Evolutionary conservation across 2,329 filamentous ascomycete species (phyloP).

Genomic region (Aureobasidium zeae): DNA sequence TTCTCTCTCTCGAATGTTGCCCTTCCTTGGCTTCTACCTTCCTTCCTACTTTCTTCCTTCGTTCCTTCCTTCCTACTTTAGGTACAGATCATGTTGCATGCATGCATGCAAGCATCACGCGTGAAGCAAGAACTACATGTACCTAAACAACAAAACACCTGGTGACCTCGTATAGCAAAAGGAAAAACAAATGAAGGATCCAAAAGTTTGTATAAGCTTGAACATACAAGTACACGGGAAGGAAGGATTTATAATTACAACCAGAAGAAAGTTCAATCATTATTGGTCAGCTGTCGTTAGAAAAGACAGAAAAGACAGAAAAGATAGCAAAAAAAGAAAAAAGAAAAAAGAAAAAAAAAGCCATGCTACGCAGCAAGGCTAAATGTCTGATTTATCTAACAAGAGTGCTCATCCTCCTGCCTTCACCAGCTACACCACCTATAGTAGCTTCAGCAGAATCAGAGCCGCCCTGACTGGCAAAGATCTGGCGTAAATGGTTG

Average conservation of each 20-base stretch:
- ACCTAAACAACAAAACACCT: too few species aligned
- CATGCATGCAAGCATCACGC: background rate
- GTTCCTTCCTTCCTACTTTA: background rate
- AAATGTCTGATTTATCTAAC: constrained; percentile 6
- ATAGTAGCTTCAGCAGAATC: background rate
- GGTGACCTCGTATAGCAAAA: too few species aligned
- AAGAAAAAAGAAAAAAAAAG: background rate
- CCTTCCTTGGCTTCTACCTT: background rate
- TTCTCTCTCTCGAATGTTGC: too few species aligned
- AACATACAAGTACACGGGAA: too few species aligned
- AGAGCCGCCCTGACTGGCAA: constrained; percentile 20
- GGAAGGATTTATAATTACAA: too few species aligned
- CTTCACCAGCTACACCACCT: constrained; percentile 9
- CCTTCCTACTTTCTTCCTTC: background rate
- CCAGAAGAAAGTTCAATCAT: too few species aligned
- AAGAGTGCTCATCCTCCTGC: constrained; percentile 9
- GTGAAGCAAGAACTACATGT: background rate
- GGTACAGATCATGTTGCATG: background rate
- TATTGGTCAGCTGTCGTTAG: too few species aligned
- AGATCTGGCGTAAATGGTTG: constrained; percentile 40
- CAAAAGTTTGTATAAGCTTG: too few species aligned
- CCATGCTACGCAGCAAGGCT: background rate
- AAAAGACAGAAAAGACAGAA: too few species aligned
- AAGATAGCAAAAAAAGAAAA: too few species aligned
- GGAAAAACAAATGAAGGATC: too few species aligned